phyloP scores from a whole-genome alignment of 768 basidiomycete genomes.

The Hydnum rufescens region DNA sequence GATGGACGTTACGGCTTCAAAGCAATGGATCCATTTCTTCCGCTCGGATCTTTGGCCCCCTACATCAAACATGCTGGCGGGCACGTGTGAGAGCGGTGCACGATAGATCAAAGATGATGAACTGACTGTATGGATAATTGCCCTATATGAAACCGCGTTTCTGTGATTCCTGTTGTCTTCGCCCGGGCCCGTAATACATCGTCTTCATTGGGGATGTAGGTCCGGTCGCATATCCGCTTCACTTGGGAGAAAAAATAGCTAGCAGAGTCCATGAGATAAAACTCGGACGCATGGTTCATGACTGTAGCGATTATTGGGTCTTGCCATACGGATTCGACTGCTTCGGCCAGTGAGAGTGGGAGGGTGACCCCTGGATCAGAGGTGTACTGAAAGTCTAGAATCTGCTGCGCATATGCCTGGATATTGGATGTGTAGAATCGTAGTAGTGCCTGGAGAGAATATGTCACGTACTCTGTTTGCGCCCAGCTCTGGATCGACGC shows the following conservation, averaged over 20 bases:
- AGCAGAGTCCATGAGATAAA: constrained; percentile 30
- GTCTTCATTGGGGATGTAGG: constrained; percentile 25
- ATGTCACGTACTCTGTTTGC: constrained; percentile 30
- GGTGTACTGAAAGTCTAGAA: constrained; percentile 23
- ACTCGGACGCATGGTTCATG: constrained; percentile 24
- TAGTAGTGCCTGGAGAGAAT: neutral
- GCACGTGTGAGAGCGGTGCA: neutral
- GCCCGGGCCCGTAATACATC: constrained; percentile 27
- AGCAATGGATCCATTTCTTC: constrained; percentile 26
- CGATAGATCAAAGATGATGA: neutral
- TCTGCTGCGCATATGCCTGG: constrained; percentile 22
- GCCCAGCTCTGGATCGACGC: constrained; percentile 51
- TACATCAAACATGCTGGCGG: constrained; percentile 27
- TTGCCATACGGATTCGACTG: constrained; percentile 26
- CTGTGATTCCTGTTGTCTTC: constrained; percentile 29
- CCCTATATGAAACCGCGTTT: constrained; percentile 29
- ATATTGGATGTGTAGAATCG: neutral
- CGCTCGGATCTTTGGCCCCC: constrained; percentile 28
- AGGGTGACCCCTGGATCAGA: constrained; percentile 16
- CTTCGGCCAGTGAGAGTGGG: constrained; percentile 20
- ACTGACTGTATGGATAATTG: constrained; percentile 26
- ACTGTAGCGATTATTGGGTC: constrained; percentile 27
- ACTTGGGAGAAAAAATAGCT: constrained; percentile 28
- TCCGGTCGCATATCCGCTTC: constrained; percentile 21
- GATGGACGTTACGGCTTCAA: constrained; percentile 29